A percentile compares a stretch with the other conserved stretches of the same genome.
These are phyloP conservation scores for Fraxinus excelsior DNA, from an alignment of 257 asterid species.

Conservation along the genomic window DNA sequence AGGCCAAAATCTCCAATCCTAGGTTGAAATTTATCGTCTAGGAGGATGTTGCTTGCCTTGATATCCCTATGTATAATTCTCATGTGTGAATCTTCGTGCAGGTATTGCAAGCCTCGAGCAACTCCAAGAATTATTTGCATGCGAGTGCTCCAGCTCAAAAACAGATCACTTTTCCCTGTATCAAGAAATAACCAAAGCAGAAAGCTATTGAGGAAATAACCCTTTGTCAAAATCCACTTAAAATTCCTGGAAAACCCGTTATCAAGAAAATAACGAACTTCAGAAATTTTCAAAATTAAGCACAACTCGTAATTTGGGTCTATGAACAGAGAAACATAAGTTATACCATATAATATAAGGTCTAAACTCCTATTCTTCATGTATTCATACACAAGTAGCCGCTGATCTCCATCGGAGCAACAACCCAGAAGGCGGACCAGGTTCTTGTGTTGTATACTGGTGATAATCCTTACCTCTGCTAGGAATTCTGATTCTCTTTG, in stretches of 20 bases:
- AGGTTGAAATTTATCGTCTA: constrained; percentile 74
- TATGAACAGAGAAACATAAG: neutral
- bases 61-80: constrained; percentile 82
- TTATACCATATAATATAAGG: constrained; percentile 63
- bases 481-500: constrained; percentile 82
- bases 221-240: neutral
- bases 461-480: constrained; percentile 69
- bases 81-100: constrained; percentile 79
- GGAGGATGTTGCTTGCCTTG: constrained; percentile 81
- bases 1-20: constrained; percentile 83
- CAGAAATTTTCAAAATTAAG: neutral
- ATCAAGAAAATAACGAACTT: neutral
- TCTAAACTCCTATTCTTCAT: constrained; percentile 81
- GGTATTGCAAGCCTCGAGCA: constrained; percentile 79
- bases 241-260: neutral
- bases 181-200: neutral
- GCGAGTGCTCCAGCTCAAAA: constrained; percentile 66
- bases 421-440: constrained; percentile 80
- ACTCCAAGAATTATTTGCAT: constrained; percentile 72
- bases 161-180: constrained; percentile 57
- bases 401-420: constrained; percentile 73
- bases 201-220: neutral
- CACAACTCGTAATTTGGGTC: neutral
- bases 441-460: constrained; percentile 85
- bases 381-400: constrained; percentile 79